Percentiles rank a stretch among this genome's conserved stretches.
These are phyloP conservation scores for Talaromyces ruber DNA, from an alignment of 495 filamentous ascomycete species.

Conservation along the genomic window DNA sequence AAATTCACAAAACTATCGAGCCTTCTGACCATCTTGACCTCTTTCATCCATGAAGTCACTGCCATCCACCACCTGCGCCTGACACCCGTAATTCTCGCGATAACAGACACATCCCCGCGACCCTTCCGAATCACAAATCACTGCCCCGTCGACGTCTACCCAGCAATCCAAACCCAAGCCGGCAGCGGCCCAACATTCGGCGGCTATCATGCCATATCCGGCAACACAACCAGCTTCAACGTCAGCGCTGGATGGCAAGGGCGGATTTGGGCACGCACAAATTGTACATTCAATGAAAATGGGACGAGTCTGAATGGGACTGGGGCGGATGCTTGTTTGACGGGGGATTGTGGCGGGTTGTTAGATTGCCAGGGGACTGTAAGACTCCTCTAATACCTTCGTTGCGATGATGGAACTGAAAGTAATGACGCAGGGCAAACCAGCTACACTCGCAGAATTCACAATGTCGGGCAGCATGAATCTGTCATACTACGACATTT, in stretches of 20 bases:
- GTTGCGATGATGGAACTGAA: background rate
- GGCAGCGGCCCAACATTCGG: slow-evolving; percentile 51
- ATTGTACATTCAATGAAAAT: slow-evolving; percentile 61
- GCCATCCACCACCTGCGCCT: slow-evolving; percentile 22
- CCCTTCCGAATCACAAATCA: slow-evolving; percentile 54
- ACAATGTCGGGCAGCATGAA: slow-evolving; percentile 44
- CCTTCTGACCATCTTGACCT: background rate
- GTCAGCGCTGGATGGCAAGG: slow-evolving; percentile 68
- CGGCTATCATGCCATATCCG: slow-evolving; percentile 55
- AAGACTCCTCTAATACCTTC: slow-evolving; percentile 11
- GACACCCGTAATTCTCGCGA: slow-evolving; percentile 11
- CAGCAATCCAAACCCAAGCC: slow-evolving; percentile 58
- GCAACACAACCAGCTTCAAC: slow-evolving; percentile 38
- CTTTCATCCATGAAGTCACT: background rate
- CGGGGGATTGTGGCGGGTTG: slow-evolving; percentile 64
- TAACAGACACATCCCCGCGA: slow-evolving; percentile 8
- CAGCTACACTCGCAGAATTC: slow-evolving; percentile 68
- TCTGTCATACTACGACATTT: slow-evolving; percentile 66
- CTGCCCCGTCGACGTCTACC: slow-evolving; percentile 60
- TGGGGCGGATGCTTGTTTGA: slow-evolving; percentile 49
- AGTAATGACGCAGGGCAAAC: slow-evolving; percentile 14
- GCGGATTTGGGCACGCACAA: slow-evolving; percentile 72
- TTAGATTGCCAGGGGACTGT: slow-evolving; percentile 58
- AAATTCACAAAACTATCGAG: background rate
- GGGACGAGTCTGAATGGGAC: slow-evolving; percentile 36